Conservation (phyloP, 2,329 filamentous ascomycete genomes). For the Fusarium scirpi region DNA sequence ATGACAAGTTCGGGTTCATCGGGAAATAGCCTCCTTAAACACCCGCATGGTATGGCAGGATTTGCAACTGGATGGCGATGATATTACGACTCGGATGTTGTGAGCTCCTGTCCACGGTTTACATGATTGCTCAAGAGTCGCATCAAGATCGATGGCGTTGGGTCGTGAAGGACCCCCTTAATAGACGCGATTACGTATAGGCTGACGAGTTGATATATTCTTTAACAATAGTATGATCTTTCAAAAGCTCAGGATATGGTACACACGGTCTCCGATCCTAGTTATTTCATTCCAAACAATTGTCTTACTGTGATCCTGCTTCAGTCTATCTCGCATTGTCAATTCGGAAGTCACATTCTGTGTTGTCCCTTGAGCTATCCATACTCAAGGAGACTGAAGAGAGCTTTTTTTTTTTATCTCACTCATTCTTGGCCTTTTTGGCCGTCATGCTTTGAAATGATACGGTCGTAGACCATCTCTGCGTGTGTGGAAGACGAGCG, state of each 20-base stretch:
- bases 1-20: not conserved
- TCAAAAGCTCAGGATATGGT: no score
- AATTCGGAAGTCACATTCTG: not conserved
- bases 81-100: accelerated
- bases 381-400: not conserved
- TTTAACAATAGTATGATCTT: no score
- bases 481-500: not conserved
- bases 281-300: not conserved
- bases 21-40: not conserved
- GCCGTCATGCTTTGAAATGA: not conserved
- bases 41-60: not conserved
- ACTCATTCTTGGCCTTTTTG: not conserved
- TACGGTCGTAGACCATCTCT: not conserved
- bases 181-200: not conserved
- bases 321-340: not conserved
- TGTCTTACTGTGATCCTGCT: not conserved
- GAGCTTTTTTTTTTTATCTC: not conserved
- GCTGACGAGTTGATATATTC: no score
- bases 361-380: not conserved
- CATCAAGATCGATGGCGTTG: not conserved
- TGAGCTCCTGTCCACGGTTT: not conserved
- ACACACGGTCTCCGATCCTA: no score
- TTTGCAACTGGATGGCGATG: not conserved
- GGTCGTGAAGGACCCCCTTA: not conserved
- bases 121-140: not conserved